Evolutionary conservation across 2,329 filamentous ascomycete species (phyloP), one percentile per base, ranked within the genome.

Genomic region (Thermothelomyces thermophilus): DNA sequence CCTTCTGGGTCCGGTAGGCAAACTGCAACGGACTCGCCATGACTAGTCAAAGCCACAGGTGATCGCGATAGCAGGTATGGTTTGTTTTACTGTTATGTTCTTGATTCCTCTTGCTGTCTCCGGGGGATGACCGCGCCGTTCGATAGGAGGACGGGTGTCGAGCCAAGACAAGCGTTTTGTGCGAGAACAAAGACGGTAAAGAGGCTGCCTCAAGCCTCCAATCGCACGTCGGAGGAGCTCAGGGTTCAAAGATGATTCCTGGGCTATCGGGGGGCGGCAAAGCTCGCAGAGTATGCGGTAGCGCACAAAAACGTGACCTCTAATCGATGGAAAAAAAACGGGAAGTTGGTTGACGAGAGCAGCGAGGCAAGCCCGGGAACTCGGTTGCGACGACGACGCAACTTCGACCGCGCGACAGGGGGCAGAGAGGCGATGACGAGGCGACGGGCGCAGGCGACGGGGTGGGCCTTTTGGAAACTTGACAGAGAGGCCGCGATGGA

Each of bases 1-100:
- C 85, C 83, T 96, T 97, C 73, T 90, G 86, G 70, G 93, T 96
- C 74, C 93, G 89, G 79, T 87, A 95, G 72, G 89, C 88, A 83
- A 96, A 87, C 82, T 96, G 91, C 74, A 91, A 86, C 66, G 87
- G 83, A 77, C 78, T 84, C 70, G 88, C 87, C 90, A 95, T 96
- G 81, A 83, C 87, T 90, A 90, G 81, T 83, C 67, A 89, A 90
- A 90, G 86, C 77, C 85, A 89, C 86, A 86, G 83, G 64, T 60
- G 53, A 56, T 62, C 62, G 61, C 62, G 50, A 56, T 53, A 53
- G 60, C 61, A 65, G 60, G 44, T 40, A 56, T 55, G 52, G 37
- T 31, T 43, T 24, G 45, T 39, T 40, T 51, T 56, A 54, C 51
- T 54, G 47, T 56, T 45, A 53, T 42, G 51, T 59, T 60, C 56